Evolutionary conservation across 1,139 yeast species (phyloP), one percentile per base, ranked within the genome.

Genomic region (Hemisphaericaspora subhashii): DNA sequence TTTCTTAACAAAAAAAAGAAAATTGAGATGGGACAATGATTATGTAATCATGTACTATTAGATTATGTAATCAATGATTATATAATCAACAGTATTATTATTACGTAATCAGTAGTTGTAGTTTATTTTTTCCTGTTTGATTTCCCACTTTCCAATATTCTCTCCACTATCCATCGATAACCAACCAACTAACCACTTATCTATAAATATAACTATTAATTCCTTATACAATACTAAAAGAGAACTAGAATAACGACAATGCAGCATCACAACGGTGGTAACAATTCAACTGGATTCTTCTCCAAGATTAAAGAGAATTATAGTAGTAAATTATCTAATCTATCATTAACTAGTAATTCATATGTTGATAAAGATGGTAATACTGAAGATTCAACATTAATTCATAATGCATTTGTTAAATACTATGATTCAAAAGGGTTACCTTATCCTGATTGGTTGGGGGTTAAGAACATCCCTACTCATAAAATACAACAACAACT

Each of bases 401-500:
- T 72, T 39, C 77, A 72, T 52, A 64, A 66, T 46, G 75, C 77
- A 3, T 70, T 72, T 46, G 70, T 71, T 28, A 63, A 61, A 42
- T 68, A 65, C 48, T 72, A 55, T 42, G 72, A 69, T 38, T 32
- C 54, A 2, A 54, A 52, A 17, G 53, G 58, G 21, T 55, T 63
- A 37, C 61, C 68, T 9, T 72, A 65, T 41, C 77, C 77, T 8
- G 76, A 69, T 22, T 72, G 77, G 77, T 57, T 72, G 16, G 77
- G 75, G 5, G 71, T 57, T 4, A 51, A 50, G 11, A 27, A 29
- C 37, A 16, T 39, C 36, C 23, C 42, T 37, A 14, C 38, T n/a
- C 40, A 23, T n/a, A 39, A 35, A 38, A 40, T 36, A 28, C 44
- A 22, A 12, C 41, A 32, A 26, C 40, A 35, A 37, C 35, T 27